Percentiles rank a stretch among this genome's conserved stretches.
Evolutionary conservation across 2,329 filamentous ascomycete species (phyloP).

Genomic region (Aquanectria penicillioides): DNA sequence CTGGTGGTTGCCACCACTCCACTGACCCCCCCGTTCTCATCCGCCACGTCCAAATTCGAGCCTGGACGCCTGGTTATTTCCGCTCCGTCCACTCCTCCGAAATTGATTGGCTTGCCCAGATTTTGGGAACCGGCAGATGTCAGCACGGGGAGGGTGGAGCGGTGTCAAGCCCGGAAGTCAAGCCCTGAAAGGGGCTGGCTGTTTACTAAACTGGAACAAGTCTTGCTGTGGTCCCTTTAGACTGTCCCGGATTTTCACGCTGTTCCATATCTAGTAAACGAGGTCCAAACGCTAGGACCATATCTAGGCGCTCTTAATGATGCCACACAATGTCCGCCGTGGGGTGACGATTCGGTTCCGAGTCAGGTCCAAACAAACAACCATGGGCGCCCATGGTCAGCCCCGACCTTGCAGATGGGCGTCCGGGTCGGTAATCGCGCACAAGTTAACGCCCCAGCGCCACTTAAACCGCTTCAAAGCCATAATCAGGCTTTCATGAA

Average conservation of each 20-base stretch:
- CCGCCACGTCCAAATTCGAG: too few relatives aligned
- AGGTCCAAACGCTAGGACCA: background rate
- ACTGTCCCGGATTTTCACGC: background rate
- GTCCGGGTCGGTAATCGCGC: background rate
- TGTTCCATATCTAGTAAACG: background rate
- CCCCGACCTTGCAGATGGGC: background rate
- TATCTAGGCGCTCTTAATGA: background rate
- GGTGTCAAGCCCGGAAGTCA: background rate
- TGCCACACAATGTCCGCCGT: background rate
- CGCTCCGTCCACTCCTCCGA: too few relatives aligned
- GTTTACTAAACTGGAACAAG: slow-evolving; percentile 9
- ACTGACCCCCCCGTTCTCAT: too few relatives aligned
- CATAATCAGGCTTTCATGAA: background rate
- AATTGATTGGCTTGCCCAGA: slow-evolving; percentile 19
- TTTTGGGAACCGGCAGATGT: slow-evolving; percentile 13
- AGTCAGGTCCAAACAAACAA: background rate
- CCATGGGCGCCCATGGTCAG: background rate
- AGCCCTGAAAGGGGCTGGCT: slow-evolving; percentile 22
- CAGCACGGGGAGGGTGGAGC: slow-evolving; percentile 19
- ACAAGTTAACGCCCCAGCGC: background rate
- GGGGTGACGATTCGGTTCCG: background rate
- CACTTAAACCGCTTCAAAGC: background rate
- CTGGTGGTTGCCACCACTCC: too few relatives aligned
- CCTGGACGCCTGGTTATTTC: too few relatives aligned
- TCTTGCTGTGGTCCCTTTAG: background rate